Base-by-base conservation (phyloP, 2,329 filamentous ascomycete genomes). In the Macrophomina tecta region DNA sequence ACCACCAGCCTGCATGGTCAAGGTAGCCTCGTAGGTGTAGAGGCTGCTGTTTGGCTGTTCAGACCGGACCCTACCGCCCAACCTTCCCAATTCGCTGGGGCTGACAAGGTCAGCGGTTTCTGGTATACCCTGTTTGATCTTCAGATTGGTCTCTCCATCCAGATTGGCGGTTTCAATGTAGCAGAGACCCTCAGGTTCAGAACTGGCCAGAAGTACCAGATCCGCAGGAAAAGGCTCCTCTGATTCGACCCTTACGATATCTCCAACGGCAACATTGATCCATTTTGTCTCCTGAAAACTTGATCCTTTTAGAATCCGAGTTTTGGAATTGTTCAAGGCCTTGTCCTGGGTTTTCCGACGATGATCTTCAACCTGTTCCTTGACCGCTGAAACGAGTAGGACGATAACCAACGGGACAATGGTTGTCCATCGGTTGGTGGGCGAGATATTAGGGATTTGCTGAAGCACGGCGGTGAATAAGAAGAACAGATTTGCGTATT, bases 401-500 rank as follows among this genome's bases (percentile, higher is more conserved):
- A 99, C 95, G 68, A 98, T 89, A 64, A 90, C 84, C 68, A 99
- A 86, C n/a, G 95, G 95, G 5, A 91, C 94, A 76, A 99, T 97
- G 45, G 96, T 99, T 5, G 95, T 99, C 77, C 94, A 99, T 79
- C 86, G 87, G 81, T 97, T 98, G 9, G 95, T 99, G 7, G 96
- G 95, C 40, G 94, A 97, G 69, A 99, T 90, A 71, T 91, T 90
- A 28, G 95, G 95, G 69, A 99, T 97, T 79, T 99, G 95, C 82
- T 99, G 95, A 53, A 99, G 83, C 48, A 88, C 90, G 16, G 95
- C 94, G 45, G 95, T 99, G 80, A 99, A 98, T 77, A 99, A 87
- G 91, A 99, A 99, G 84, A 99, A 99, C 75, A 99, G 81, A 81
- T 99, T 99, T 83, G 95, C 95, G 80, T 97, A 97, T 84, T 97